phyloP scores from a whole-genome alignment of 2,329 filamentous ascomycete species.

The Colletotrichum aenigma region DNA sequence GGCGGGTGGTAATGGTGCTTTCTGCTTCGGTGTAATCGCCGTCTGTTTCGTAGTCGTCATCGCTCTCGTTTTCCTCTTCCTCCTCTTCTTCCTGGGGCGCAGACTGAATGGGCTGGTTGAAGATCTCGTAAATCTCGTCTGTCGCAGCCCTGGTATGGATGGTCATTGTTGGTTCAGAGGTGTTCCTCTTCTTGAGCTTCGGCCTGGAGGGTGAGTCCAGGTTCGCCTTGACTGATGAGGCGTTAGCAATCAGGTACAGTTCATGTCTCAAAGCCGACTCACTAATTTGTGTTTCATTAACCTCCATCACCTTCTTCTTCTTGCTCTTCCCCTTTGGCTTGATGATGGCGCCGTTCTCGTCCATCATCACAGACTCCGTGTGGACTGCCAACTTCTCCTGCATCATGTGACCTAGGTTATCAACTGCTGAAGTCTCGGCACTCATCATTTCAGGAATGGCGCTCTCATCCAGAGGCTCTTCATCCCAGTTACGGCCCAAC shows the following conservation, averaged over 20 bases:
- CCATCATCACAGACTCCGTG: constrained; percentile 50
- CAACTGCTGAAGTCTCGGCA: constrained; percentile 16
- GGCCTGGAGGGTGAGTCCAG: constrained; percentile 86
- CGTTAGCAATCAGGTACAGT: constrained; percentile 30
- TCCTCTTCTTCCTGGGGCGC: constrained; percentile 33
- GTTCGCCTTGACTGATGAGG: constrained; percentile 80
- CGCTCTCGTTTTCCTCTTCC: constrained; percentile 49
- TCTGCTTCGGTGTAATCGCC: constrained; percentile 83
- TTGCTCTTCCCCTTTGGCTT: constrained; percentile 56
- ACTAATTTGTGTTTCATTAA: constrained; percentile 94
- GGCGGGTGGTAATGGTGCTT: constrained; percentile 78
- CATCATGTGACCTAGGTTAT: constrained; percentile 26
- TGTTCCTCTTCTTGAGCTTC: constrained; percentile 80
- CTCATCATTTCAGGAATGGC: not conserved
- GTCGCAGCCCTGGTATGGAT: constrained; percentile 94
- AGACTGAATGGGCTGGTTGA: constrained; percentile 78
- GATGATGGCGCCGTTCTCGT: constrained; percentile 63
- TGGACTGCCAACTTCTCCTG: constrained; percentile 46
- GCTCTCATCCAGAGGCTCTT: constrained; percentile 11
- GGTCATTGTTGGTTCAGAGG: constrained; percentile 93
- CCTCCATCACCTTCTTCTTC: constrained; percentile 82
- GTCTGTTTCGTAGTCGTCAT: constrained; percentile 73
- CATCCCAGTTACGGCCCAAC: constrained; percentile 62
- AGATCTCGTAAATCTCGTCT: constrained; percentile 96
- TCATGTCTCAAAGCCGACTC: constrained; percentile 40